Base-by-base conservation (phyloP, 345 rosid species). In the Populus tremula region DNA sequence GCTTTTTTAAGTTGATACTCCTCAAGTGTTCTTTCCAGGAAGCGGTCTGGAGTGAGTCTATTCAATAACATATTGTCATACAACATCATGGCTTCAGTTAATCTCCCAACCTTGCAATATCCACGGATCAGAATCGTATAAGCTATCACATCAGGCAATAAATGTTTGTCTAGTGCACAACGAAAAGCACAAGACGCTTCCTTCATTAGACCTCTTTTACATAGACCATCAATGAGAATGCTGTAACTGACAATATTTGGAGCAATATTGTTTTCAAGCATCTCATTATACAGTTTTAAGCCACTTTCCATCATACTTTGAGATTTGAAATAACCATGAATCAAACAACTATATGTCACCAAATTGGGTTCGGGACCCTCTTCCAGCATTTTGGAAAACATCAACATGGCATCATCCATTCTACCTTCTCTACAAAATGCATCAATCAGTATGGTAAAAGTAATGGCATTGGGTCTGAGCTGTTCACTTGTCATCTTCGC, bases 101-200 rank as follows among this genome's bases (percentile, higher is more conserved):
- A 74, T 77, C 70, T 89, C 47, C 89, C 86, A 67, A 78, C 84
- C 49, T 87, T 86, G 82, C 92, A 87, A 69, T 35, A 89, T 27
- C 88, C 88, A 78, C 86, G 85, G 54, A 89, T 87, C 53, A 89
- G 73, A 82, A 89, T 86, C 0, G 79, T 25, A 76, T 84, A 84
- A 61, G 87, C 86, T 76, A 89, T 82, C 59, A 86, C 87, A 85
- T 87, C 90, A 54, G 89, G 87, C 79, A 89, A 49, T 66, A 89
- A 20, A 25, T 66, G 79, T 11, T 71, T 70, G 63, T 76, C 82
- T 53, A 83, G 39, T 53, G 87, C 92, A 64, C 77, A 82, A 50
- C 41, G 72, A 79, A 89, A 87, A 18, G 80, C 83, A 39, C 47
- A 39, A 8, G 74, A 81, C 73, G 89, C 90, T 80, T 87, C 84